Conservation (phyloP, 2,329 filamentous ascomycete genomes). For the Lizonia empirigonia region DNA sequence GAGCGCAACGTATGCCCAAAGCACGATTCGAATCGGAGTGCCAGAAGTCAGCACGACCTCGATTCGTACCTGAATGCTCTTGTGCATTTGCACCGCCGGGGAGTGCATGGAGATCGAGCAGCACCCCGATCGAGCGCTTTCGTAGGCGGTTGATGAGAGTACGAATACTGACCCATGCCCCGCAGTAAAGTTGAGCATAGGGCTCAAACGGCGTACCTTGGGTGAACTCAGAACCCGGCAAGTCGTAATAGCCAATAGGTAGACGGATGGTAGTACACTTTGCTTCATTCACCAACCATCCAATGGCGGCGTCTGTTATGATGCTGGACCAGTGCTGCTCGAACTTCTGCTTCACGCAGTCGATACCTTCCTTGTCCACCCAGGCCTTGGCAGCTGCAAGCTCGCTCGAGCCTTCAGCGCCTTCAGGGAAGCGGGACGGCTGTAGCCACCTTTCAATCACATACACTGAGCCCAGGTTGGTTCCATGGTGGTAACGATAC, state of each 20-base stretch:
- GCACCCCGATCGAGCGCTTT: conserved; percentile 57
- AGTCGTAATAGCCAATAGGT: conserved; percentile 65
- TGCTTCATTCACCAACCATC: conserved; percentile 59
- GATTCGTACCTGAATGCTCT: conserved; percentile 62
- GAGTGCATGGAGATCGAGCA: conserved; percentile 65
- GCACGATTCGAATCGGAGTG: conserved; percentile 50
- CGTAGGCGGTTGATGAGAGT: conserved; percentile 54
- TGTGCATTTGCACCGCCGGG: conserved; percentile 63
- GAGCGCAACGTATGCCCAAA: conserved; percentile 55
- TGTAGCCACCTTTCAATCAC: conserved; percentile 66
- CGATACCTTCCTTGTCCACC: conserved; percentile 55
- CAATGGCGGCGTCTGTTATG: conserved; percentile 58
- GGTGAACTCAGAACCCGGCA: conserved; percentile 58
- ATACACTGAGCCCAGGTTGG: conserved; percentile 64
- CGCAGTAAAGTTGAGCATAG: conserved; percentile 56
- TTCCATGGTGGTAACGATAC: conserved; percentile 65
- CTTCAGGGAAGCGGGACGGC: conserved; percentile 55
- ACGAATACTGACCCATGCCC: conserved; percentile 60
- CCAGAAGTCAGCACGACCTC: conserved; percentile 60
- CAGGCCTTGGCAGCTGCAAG: conserved; percentile 58
- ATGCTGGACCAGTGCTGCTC: conserved; percentile 61
- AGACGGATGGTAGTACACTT: conserved; percentile 64
- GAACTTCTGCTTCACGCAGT: conserved; percentile 57
- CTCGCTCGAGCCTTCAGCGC: conserved; percentile 54
- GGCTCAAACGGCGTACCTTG: conserved; percentile 59